Percentiles rank a stretch among this genome's conserved stretches.
Conservation (phyloP, 2,329 filamentous ascomycete genomes). For the Xylariomycetidae sp. region DNA sequence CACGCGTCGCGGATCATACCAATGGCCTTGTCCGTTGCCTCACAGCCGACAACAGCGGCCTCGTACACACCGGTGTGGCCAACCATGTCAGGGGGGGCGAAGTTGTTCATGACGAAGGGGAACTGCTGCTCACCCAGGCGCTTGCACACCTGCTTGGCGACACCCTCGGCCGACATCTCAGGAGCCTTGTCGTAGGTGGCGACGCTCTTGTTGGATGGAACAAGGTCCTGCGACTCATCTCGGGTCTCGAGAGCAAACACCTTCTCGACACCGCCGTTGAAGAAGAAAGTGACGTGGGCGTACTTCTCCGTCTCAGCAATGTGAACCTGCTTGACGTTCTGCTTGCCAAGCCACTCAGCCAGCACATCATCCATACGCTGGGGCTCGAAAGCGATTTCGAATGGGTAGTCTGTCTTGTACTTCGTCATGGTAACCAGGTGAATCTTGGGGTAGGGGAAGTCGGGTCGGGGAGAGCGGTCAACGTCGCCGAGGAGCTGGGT, state of each 20-base stretch:
- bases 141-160: slow-evolving; percentile 85
- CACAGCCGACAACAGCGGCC: slow-evolving; percentile 77
- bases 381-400: slow-evolving; percentile 85
- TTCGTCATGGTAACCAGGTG: slow-evolving; percentile 95
- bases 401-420: slow-evolving; percentile 94
- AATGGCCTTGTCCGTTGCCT: slow-evolving; percentile 89
- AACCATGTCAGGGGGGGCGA: slow-evolving; percentile 98
- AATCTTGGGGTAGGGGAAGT: slow-evolving; percentile 92
- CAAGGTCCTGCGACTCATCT: slow-evolving; percentile 71
- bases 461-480: slow-evolving; percentile 82
- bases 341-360: slow-evolving; percentile 89
- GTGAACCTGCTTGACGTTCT: slow-evolving; percentile 87
- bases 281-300: slow-evolving; percentile 99
- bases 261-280: slow-evolving; percentile 98
- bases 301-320: slow-evolving; percentile 99
- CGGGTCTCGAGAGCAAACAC: slow-evolving; percentile 87
- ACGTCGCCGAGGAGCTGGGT: slow-evolving; percentile 89
- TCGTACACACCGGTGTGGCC: slow-evolving; percentile 98
- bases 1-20: slow-evolving; percentile 87
- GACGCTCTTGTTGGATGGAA: slow-evolving; percentile 83
- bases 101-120: slow-evolving; percentile 99
- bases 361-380: slow-evolving; percentile 98
- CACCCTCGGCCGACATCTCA: slow-evolving; percentile 89
- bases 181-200: slow-evolving; percentile 92
- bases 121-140: slow-evolving; percentile 78